Percentiles rank a stretch among this genome's conserved stretches.
Conservation (phyloP, 306 rosid species). For the Delonix regia region DNA sequence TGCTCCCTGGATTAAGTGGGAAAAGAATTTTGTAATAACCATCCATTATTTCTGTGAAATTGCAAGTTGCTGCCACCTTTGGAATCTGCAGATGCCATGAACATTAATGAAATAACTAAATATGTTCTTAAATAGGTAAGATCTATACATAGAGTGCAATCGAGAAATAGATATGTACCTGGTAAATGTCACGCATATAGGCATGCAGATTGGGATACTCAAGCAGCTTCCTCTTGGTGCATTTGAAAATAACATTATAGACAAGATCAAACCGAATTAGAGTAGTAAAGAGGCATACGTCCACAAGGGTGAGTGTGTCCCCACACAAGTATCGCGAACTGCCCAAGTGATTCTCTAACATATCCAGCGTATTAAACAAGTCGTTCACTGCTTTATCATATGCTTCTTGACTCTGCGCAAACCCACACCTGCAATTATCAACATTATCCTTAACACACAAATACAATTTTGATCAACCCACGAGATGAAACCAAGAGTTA, state of each 20-base stretch:
- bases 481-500: not conserved
- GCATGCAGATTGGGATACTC: constrained; percentile 78
- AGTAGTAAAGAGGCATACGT: constrained; percentile 78
- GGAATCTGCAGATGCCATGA: constrained; percentile 58
- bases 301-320: constrained; percentile 64
- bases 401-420: constrained; percentile 93
- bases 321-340: constrained; percentile 65
- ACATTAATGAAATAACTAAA: not conserved
- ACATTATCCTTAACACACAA: not conserved
- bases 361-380: constrained; percentile 64
- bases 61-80: constrained; percentile 80
- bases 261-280: constrained; percentile 73
- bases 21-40: constrained; percentile 82
- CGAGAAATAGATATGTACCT: constrained; percentile 40
- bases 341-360: constrained; percentile 64
- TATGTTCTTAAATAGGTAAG: too few relatives aligned
- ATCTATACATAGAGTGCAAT: not conserved
- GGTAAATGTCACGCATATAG: constrained; percentile 76
- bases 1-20: constrained; percentile 87
- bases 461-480: not conserved
- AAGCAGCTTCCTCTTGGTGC: constrained; percentile 76
- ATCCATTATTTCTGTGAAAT: constrained; percentile 75
- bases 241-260: constrained; percentile 78
- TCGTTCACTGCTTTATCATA: constrained; percentile 69
- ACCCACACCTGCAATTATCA: constrained; percentile 66